Conservation (phyloP, 129 eudicot genomes). For the Daucus carota region DNA sequence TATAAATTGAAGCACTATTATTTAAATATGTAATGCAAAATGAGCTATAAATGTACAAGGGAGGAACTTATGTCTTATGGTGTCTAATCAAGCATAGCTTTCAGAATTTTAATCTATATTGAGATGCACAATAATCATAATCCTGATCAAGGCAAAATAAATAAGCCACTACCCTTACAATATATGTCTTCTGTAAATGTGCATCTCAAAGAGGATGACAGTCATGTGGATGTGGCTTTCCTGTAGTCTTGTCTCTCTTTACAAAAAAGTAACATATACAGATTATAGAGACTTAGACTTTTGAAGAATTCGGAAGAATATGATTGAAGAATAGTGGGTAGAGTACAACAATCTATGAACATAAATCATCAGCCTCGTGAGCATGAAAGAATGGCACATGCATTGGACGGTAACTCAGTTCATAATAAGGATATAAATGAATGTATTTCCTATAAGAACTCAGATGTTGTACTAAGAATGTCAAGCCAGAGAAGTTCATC, state of each 20-base stretch:
- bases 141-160: neutral
- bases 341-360: neutral
- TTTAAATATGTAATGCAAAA: neutral
- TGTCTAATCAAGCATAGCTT: neutral
- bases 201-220: neutral
- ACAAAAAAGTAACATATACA: neutral
- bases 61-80: neutral
- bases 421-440: neutral
- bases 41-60: neutral
- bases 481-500: neutral
- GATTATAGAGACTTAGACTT: neutral
- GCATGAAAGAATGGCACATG: neutral
- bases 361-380: neutral
- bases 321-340: neutral
- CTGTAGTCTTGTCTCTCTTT: neutral
- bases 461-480: neutral
- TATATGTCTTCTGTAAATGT: neutral
- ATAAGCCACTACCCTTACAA: neutral
- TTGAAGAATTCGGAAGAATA: neutral
- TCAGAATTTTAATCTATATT: too few species aligned
- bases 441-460: neutral
- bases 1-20: neutral
- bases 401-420: neutral
- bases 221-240: neutral
- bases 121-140: neutral